Evolutionary conservation across 2,329 filamentous ascomycete species (phyloP), one percentile per base, ranked within the genome.

Genomic region (Pseudopithomyces maydicus): DNA sequence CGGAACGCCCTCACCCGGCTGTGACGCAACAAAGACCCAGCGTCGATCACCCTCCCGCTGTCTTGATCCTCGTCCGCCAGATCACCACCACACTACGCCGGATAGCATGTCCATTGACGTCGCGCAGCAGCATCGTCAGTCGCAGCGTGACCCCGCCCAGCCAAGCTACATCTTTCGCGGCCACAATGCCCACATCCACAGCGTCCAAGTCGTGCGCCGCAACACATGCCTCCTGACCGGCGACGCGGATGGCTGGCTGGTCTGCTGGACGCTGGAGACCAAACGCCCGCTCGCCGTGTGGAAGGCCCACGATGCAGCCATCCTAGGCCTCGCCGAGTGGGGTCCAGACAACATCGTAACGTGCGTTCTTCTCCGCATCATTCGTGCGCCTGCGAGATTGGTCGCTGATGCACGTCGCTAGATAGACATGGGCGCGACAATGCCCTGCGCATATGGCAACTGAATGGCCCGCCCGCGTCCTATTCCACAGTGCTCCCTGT

Each of bases 391-490:
- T 23, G 33, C 17, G 10, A 1, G 17, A n/a, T 5, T 10, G 8
- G 48, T 56, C 59, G 23, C 62, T 54, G 17, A 52, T 14, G 15
- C n/a, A 32, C 4, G 47, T 20, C 54, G 20, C 20, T 22, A 26
- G 45, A 35, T 61, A 97, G 93, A 35, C 93, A 98, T 78, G 94
- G 94, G 14, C 86, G 95, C 73, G 95, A 99, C 73, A 90, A 95
- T 73, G 90, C 88, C 69, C 82, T 98, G 46, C 83, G 90, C 20
- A 88, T 96, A 17, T 99, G 95, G 95, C 88, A 90, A 68, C 73
- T 97, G 14, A 78, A 81, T 12, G 68, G 73, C 33, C 74, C 80
- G 8, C 85, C 90, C 53, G 89, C 95, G 68, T 74, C 81, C 15
- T 80, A 97, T 62, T 90, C 88, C 66, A 88, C 82, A 33, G 79